Evolutionary conservation across 169 alveolate species (phyloP), one percentile per base, ranked within the genome.

Genomic region (Cryptosporidium ryanae): DNA sequence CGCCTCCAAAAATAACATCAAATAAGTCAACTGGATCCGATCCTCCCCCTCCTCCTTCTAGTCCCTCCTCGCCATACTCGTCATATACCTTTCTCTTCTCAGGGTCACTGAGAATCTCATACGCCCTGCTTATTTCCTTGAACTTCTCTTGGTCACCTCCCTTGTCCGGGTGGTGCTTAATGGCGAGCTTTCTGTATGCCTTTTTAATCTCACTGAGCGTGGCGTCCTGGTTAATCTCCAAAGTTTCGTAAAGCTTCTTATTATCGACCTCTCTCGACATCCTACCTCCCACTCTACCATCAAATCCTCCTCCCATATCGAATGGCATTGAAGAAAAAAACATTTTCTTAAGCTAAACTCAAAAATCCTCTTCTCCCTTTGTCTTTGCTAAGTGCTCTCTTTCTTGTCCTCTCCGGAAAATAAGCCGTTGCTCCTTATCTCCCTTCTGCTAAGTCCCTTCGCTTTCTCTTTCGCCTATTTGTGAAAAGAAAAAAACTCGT

Each of bases 141-240:
- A 97, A 98, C 92, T 93, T 95, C 90, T 96, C 98, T 8, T 98
- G 98, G 91, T 97, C 99, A 46, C 99, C 99, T 21, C 99, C 99
- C 93, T 98, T 98, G 92, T 97, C 99, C 21, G 99, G 99, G 90
- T 98, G 99, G 92, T 95, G 97, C 84, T 94, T 97, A 21, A 96
- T 93, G 13, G 99, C 99, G 29, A 96, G 92, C 90, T 96, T 96
- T 52, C 98, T 91, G 94, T 93, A 98, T 4, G 99, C 98, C 93
- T 97, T 97, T 87, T 97, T 97, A 55, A 98, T 96, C 25, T 96
- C 99, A 68, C 95, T 93, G 10, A 93, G 90, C 44, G 97, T 90
- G 48, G 97, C 95, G 48, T 91, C 95, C 83, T 93, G 95, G 44
- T 93, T 92, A 46, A 96, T 82, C 46, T 93, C 97, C 43, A 96